Evolutionary conservation across 257 asterid genomes (phyloP), one percentile per base, ranked within the genome.

Genomic region (Solanum bukasovii): DNA sequence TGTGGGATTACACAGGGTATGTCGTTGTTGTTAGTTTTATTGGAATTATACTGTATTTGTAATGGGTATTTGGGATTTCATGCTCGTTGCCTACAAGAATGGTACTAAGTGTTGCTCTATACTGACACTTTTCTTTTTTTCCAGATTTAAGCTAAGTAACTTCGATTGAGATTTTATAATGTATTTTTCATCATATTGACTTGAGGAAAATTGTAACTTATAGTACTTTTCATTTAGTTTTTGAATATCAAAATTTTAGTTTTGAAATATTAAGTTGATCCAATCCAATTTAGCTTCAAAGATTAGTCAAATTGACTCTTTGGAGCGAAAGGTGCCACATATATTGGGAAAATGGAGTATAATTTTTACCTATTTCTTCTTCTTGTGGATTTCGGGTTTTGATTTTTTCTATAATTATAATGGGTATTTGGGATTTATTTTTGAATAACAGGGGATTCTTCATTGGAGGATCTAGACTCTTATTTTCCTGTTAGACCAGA

Each of bases 401-500:
- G 31, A 14, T 14, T 44, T 52, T 31, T 83, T 37, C 71, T 75
- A 46, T 38, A 31, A 77, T 20, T 46, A 65, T 73, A 11, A 85
- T 87, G 72, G 35, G 31, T 79, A 11, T 34, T 12, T 89, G 92
- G 13, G 4, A 44, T 44, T 79, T 79, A 27, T 44, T 40, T 44
- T 79, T 79, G n/a, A 79, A 44, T 79, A 44, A 44, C 86, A 49
- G 75, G 63, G 92, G 70, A 77, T 88, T 37, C 94, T 46, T 91
- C 90, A 52, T 49, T 93, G 6, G 98, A 90, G 92, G 98, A 96
- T 90, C 90, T 95, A 93, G 98, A 93, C 86, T 88, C 96, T 3
- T 96, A 92, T 90, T 96, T 93, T 87, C 98, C 98, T 34, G 83
- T 93, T 83, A 95, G 93, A 90, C 94, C 96, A 40, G 98, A 95